These are phyloP conservation scores for Basipetospora sp. DNA, from an alignment of 2,329 filamentous ascomycete genomes.

Conservation along the genomic window DNA sequence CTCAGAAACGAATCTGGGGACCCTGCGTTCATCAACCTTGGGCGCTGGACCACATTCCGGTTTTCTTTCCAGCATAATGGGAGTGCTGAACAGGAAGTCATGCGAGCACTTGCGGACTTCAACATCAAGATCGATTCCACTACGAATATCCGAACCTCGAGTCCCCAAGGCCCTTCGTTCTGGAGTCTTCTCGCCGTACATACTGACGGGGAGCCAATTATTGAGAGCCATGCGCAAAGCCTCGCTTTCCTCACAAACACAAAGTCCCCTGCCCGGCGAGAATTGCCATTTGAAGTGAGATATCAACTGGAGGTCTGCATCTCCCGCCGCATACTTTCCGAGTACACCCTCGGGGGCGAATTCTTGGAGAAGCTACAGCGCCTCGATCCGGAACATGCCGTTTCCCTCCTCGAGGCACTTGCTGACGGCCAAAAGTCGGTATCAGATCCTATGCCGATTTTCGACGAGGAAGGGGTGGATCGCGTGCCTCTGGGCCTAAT, in stretches of 20 bases:
- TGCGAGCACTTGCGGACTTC: conserved; percentile 50
- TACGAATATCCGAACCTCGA: background rate
- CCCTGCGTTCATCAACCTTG: conserved; percentile 31
- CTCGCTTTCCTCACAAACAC: background rate
- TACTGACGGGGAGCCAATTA: too few species aligned
- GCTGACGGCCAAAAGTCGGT: conserved; percentile 47
- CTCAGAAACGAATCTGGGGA: conserved; percentile 22
- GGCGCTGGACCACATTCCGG: conserved; percentile 42
- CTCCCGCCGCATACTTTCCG: conserved; percentile 62
- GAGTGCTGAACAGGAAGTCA: conserved; percentile 21
- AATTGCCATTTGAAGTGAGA: conserved; percentile 54
- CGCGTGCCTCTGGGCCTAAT: conserved; percentile 32
- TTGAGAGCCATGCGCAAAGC: too few species aligned
- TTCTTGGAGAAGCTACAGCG: conserved; percentile 52
- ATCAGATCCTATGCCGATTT: conserved; percentile 58
- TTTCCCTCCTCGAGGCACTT: conserved; percentile 58
- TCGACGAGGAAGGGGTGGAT: conserved; percentile 29
- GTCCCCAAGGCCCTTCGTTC: background rate
- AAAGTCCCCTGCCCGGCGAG: conserved; percentile 6
- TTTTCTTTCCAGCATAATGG: conserved; percentile 23
- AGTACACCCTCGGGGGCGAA: conserved; percentile 52
- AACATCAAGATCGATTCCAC: conserved; percentile 43
- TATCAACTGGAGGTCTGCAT: conserved; percentile 91
- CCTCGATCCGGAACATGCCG: conserved; percentile 33
- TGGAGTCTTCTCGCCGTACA: background rate